phyloP scores from a whole-genome alignment of 805 yeast species.

The Suhomyces kilbournensis region DNA sequence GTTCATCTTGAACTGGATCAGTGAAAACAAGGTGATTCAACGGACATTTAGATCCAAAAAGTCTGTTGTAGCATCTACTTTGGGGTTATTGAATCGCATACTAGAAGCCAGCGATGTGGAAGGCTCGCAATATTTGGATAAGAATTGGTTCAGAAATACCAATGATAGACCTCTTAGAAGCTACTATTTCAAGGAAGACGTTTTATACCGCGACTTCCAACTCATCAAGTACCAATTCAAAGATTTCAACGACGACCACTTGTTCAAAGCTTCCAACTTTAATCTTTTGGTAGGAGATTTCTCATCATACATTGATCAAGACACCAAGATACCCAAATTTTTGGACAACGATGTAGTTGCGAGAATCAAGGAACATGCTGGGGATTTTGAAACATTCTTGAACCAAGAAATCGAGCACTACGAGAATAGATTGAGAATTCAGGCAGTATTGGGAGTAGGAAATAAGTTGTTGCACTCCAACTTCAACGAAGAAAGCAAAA shows the following conservation, averaged over 20 bases:
- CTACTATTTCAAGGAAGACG: slow-evolving; percentile 64
- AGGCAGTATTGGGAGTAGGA: slow-evolving; percentile 23
- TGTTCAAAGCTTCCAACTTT: slow-evolving; percentile 29
- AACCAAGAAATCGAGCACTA: slow-evolving; percentile 10
- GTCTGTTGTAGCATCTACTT: slow-evolving; percentile 9
- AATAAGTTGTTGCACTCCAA: slow-evolving; percentile 18
- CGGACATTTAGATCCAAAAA: slow-evolving; percentile 11
- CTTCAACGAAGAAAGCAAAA: background rate
- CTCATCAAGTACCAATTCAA: slow-evolving; percentile 52
- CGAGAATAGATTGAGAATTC: slow-evolving; percentile 28
- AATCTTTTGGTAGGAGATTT: slow-evolving; percentile 21
- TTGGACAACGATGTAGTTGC: slow-evolving; percentile 19
- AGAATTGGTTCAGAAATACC: slow-evolving; percentile 7
- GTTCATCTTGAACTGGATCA: slow-evolving; percentile 56
- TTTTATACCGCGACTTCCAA: slow-evolving; percentile 55
- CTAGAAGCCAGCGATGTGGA: background rate
- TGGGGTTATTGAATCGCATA: slow-evolving; percentile 13
- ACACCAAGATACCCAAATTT: slow-evolving; percentile 15
- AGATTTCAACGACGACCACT: slow-evolving; percentile 58
- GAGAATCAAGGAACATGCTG: slow-evolving; percentile 9
- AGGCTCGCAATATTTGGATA: slow-evolving; percentile 23
- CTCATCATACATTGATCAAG: slow-evolving; percentile 9
- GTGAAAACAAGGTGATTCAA: slow-evolving; percentile 38
- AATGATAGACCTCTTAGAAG: slow-evolving; percentile 45
- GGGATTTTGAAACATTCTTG: background rate